These are phyloP conservation scores for Thielaviopsis ethacetica DNA, from an alignment of 2,329 filamentous ascomycete genomes.

Conservation along the genomic window DNA sequence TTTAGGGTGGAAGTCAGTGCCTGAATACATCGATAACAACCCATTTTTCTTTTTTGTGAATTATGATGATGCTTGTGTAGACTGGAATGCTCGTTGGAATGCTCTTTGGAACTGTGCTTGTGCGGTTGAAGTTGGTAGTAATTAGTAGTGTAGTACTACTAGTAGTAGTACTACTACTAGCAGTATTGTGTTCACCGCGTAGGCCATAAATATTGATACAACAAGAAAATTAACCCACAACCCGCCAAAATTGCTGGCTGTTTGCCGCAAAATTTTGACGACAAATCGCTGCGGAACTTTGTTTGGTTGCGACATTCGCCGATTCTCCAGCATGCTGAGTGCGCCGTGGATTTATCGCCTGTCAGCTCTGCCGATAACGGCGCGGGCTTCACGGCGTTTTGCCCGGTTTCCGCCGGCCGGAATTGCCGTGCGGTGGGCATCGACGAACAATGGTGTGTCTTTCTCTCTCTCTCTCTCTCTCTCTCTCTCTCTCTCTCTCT, in stretches of 20 bases:
- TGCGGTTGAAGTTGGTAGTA: no score
- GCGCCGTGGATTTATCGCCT: not conserved
- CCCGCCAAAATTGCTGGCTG: not conserved
- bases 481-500: no score
- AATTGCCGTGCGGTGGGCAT: not conserved
- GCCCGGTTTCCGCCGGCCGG: not conserved
- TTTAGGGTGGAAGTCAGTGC: not conserved
- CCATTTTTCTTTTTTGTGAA: not conserved
- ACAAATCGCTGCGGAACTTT: not conserved
- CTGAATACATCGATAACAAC: conserved; percentile 5
- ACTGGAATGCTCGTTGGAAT: not conserved
- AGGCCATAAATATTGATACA: conserved; percentile 7
- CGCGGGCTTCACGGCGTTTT: not conserved
- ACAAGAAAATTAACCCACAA: not conserved
- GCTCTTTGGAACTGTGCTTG: no score
- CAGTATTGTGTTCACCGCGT: no score
- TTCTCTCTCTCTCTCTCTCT: no score
- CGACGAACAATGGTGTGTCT: not conserved
- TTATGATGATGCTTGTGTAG: not conserved
- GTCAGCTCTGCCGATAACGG: not conserved
- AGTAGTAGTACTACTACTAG: no score
- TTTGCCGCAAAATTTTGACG: not conserved
- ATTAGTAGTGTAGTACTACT: no score
- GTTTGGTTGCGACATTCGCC: not conserved
- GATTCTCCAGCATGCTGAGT: not conserved